These are phyloP conservation scores for Hypsizygus marmoreus DNA, from an alignment of 768 basidiomycete genomes.

Conservation along the genomic window DNA sequence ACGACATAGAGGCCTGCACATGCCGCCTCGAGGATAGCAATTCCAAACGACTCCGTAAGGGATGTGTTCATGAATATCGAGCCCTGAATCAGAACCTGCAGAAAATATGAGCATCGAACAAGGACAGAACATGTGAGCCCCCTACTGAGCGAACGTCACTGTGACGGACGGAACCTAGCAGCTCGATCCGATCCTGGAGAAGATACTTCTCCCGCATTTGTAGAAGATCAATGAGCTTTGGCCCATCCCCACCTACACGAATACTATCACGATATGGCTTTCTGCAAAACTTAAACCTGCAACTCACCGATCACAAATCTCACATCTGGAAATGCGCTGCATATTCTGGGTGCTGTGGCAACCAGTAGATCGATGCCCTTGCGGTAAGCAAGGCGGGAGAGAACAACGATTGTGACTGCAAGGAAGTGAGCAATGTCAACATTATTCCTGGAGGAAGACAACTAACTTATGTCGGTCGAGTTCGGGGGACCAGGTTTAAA, in stretches of 20 bases:
- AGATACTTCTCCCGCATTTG: conserved; percentile 93
- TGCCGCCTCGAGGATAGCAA: conserved; percentile 96
- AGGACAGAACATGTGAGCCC: too few relatives aligned
- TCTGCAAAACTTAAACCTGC: background rate
- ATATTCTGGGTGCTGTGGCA: conserved; percentile 89
- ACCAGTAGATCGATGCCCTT: conserved; percentile 97
- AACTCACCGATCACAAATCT: conserved; percentile 80
- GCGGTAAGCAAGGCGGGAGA: conserved; percentile 90
- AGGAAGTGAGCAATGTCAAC: background rate
- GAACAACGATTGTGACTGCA: conserved; percentile 81
- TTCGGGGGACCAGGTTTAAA: conserved; percentile 68
- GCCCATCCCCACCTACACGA: conserved; percentile 95
- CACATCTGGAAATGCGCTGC: conserved; percentile 81
- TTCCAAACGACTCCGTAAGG: conserved; percentile 95
- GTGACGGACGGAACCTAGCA: conserved; percentile 81
- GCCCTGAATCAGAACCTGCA: conserved; percentile 80
- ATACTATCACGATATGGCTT: background rate
- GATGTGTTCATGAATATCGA: conserved; percentile 95
- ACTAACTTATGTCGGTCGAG: conserved; percentile 59
- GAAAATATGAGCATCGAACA: conserved; percentile 1
- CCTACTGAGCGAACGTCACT: conserved; percentile 81
- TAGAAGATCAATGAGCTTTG: conserved; percentile 90
- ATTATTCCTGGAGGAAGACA: background rate
- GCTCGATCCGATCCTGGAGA: conserved; percentile 89
- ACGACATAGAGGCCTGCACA: conserved; percentile 94